These are phyloP conservation scores for Ustilago lituana DNA, from an alignment of 1,284 basidiomycete species.

Conservation along the genomic window DNA sequence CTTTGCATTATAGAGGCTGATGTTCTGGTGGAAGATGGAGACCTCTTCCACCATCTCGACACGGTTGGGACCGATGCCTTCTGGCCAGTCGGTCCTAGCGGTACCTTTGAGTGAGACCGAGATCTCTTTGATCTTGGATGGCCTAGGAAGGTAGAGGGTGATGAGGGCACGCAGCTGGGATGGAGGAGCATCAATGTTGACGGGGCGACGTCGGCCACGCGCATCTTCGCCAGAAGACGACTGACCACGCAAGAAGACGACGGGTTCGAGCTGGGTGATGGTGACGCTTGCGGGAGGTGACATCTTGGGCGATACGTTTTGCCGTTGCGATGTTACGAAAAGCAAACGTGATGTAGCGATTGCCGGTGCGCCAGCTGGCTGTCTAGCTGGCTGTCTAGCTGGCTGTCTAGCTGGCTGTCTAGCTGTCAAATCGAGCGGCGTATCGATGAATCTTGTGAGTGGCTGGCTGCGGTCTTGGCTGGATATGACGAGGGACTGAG, in stretches of 20 bases:
- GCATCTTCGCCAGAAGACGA: conserved; percentile 52
- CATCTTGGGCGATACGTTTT: conserved; percentile 15
- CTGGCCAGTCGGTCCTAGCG: conserved; percentile 78
- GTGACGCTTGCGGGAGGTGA: conserved; percentile 47
- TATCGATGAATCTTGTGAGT: no score
- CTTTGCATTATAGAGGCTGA: conserved; percentile 74
- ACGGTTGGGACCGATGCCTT: conserved; percentile 83
- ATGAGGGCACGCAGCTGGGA: conserved; percentile 88
- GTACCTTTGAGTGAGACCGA: conserved; percentile 81
- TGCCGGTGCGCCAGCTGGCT: no score
- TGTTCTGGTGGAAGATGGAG: conserved; percentile 77
- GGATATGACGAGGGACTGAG: no score
- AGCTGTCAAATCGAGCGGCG: no score
- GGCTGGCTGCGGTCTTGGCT: no score
- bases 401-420: no score
- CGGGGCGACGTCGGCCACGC: conserved; percentile 48
- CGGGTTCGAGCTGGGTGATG: conserved; percentile 59
- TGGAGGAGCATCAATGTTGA: conserved; percentile 72
- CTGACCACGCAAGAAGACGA: conserved; percentile 62
- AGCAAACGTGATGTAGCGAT: no score
- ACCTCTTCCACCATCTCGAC: conserved; percentile 84
- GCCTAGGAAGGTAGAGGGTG: conserved; percentile 80
- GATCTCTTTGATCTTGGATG: conserved; percentile 87
- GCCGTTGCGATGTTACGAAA: no score
- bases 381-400: no score